These are phyloP conservation scores for Linderniella brevidens DNA, from an alignment of 257 asterid species.

Conservation along the genomic window DNA sequence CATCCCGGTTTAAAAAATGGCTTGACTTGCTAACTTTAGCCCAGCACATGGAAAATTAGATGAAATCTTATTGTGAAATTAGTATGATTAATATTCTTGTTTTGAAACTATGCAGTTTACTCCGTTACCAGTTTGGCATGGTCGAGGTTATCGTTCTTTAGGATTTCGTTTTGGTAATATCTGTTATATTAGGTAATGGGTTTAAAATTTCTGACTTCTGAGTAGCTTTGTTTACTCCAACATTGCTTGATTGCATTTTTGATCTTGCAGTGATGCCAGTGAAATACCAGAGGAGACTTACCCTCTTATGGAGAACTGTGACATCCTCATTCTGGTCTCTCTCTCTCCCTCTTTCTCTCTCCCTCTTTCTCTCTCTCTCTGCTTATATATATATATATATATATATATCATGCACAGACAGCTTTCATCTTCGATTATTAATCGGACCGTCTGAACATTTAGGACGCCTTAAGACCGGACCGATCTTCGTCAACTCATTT, in stretches of 20 bases:
- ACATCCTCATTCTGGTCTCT: constrained; percentile 70
- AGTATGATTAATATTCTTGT: constrained; percentile 2
- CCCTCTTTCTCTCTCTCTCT: background rate
- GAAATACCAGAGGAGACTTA: constrained; percentile 93
- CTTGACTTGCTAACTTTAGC: too few species aligned
- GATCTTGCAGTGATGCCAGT: constrained; percentile 66
- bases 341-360: constrained; percentile 13
- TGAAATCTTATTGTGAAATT: background rate
- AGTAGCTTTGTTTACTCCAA: background rate
- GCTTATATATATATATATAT: background rate
- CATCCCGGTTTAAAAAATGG: background rate
- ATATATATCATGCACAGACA: background rate
- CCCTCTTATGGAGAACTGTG: constrained; percentile 76
- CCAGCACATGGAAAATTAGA: background rate
- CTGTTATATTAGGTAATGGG: constrained; percentile 75
- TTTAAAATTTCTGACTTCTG: background rate
- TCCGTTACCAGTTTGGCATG: constrained; percentile 98
- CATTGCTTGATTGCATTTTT: constrained; percentile 13
- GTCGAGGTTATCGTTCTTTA: constrained; percentile 67
- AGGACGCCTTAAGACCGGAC: constrained; percentile 95
- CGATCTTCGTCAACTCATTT: constrained; percentile 93
- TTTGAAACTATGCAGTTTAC: constrained; percentile 40
- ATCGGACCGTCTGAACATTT: background rate
- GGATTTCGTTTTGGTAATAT: constrained; percentile 92
- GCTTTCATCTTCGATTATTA: background rate